Evolutionary conservation across 192 early-diverging fungal species (phyloP), one percentile per base, ranked within the genome.

Genomic region (Tieghemiomyces parasiticus): DNA sequence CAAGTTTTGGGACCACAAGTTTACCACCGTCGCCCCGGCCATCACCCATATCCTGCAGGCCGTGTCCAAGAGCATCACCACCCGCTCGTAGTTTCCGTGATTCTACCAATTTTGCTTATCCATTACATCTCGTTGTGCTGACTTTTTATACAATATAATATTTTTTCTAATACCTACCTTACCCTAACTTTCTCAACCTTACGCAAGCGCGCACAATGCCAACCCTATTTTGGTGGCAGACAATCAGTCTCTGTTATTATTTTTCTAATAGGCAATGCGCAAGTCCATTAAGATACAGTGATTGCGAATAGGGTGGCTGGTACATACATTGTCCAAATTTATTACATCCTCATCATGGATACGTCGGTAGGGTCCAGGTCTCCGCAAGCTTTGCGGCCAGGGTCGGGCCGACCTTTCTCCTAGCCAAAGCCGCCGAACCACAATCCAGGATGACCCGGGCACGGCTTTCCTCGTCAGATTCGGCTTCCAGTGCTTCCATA

Each of bases 1-100:
- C 66, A 74, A 78, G 45, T 86, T 89, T 73, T 89, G 87, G 87
- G 77, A 69, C 58, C 84, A 83, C 69, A 74, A 65, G 31, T 76
- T 76, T 56, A 76, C 74, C 32, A 66, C 59, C 24, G 44, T 56
- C 32, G 70, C 71, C 49, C 69, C 74, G 30, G 71, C 73, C 63
- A 76, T 76, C 35, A 63, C 67, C 24, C 71, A 76, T 55, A 73
- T 76, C 35, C 59, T 76, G 62, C 58, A 65, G 3, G 71, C 74
- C 0, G 74, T 76, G 22, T 66, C 74, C 33, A 26, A 46, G 13
- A 60, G 47, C 28, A 49, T 60, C n/a, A 60, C 54, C n/a, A 33
- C 54, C 30, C 35, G 32, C 1, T 26, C 54, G 13, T 56, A 50
- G 16, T 10, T 42, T n/a, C n/a, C n/a, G n/a, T n/a, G n/a, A n/a